These are phyloP conservation scores for Pelargonium nanum DNA, from an alignment of 345 rosid genomes.

Conservation along the genomic window DNA sequence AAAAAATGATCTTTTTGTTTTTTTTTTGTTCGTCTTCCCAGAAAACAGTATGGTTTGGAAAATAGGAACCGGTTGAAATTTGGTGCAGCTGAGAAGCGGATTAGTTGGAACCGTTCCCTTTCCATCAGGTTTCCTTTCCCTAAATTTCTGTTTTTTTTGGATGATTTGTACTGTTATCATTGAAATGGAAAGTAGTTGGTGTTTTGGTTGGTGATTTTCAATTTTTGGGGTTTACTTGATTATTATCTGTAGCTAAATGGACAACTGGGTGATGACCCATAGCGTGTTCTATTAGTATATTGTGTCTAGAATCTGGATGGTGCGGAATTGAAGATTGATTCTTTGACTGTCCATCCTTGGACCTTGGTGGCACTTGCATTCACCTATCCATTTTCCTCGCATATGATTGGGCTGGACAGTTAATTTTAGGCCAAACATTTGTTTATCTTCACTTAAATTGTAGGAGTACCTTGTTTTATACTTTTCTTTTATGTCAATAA, in stretches of 20 bases:
- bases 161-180: background rate
- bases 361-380: background rate
- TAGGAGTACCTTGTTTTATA: too few species aligned
- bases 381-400: background rate
- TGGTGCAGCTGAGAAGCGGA: constrained; percentile 40
- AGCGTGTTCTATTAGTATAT: too few species aligned
- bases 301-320: background rate
- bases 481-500: background rate
- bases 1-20: background rate
- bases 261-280: background rate
- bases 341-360: too few species aligned
- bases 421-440: background rate
- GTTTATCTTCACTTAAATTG: background rate
- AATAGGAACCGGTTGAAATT: constrained; percentile 38
- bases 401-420: background rate
- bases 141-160: background rate
- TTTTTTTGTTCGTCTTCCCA: constrained; percentile 6
- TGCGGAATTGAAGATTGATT: background rate
- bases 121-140: constrained; percentile 56
- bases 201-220: background rate
- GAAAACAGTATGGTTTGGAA: constrained; percentile 15
- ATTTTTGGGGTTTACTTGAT: too few species aligned
- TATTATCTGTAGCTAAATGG: background rate
- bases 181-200: background rate
- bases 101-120: constrained; percentile 87